Evolutionary conservation across 768 basidiomycete genomes (phyloP).

Genomic region (Hygrocybe punicea): DNA sequence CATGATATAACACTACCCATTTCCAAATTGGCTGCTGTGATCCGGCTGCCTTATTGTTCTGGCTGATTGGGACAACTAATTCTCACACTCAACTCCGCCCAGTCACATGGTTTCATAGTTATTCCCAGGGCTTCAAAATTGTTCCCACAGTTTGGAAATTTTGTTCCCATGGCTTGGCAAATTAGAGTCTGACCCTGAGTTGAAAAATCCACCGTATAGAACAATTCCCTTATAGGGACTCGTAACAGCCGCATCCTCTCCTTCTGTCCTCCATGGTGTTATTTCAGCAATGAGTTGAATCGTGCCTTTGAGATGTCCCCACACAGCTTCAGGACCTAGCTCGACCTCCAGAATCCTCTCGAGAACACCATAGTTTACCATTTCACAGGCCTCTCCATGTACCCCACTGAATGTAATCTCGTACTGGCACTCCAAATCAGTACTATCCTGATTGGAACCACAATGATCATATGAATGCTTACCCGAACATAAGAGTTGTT

Average conservation of each 20-base stretch:
- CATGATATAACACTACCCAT: no score
- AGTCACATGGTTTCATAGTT: no score
- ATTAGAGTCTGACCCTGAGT: no score
- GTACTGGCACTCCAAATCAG: background rate
- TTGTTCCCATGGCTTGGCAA: no score
- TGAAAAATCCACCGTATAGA: no score
- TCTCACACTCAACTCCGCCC: no score
- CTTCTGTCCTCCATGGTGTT: conserved; percentile 10
- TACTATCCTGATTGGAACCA: background rate
- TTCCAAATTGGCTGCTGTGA: no score
- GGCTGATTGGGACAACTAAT: no score
- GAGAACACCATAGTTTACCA: conserved; percentile 12
- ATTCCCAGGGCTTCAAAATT: no score
- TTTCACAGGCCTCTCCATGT: background rate
- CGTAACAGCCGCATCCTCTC: conserved; percentile 14
- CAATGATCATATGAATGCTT: background rate
- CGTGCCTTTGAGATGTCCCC: conserved; percentile 1
- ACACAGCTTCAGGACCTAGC: background rate
- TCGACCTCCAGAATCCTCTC: conserved; percentile 14
- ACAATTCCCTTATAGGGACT: no score
- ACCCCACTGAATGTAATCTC: conserved; percentile 1
- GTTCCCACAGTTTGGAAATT: no score
- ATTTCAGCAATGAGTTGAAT: conserved; percentile 9
- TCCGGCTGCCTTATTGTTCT: no score
- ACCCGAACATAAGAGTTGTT: conserved; percentile 6